phyloP scores from a whole-genome alignment of 768 basidiomycete genomes.

The Tulasnella sp. region DNA sequence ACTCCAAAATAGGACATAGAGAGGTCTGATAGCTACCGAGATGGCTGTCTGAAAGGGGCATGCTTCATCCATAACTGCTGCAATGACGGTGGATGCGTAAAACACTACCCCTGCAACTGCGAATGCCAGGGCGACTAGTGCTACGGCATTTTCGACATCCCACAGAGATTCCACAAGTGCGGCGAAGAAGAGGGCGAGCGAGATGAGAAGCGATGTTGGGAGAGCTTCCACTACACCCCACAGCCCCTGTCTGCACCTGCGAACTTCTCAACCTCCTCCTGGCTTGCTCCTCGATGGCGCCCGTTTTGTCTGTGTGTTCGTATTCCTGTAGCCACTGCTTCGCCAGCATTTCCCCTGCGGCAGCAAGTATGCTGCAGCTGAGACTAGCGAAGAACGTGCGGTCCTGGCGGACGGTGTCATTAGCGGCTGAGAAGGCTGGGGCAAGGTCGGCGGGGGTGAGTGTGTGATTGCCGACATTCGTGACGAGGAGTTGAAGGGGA shows the following conservation, averaged over 20 bases:
- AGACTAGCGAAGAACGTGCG: not conserved
- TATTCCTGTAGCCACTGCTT: not conserved
- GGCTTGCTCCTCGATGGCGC: not conserved
- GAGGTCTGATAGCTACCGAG: not conserved
- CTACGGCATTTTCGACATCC: not conserved
- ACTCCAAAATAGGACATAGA: not conserved
- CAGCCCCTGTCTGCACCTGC: not conserved
- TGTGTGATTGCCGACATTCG: not conserved
- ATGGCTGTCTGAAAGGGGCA: not conserved
- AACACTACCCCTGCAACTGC: not conserved
- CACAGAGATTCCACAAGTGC: not conserved
- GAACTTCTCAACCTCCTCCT: not conserved
- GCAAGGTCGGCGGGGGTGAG: not conserved
- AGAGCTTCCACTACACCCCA: not conserved
- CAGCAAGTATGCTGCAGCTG: not conserved
- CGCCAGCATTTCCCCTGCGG: not conserved
- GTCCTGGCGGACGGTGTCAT: not conserved
- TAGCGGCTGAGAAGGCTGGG: not conserved
- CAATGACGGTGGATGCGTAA: not conserved
- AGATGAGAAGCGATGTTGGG: not conserved
- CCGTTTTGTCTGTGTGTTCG: not conserved
- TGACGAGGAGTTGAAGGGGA: not conserved
- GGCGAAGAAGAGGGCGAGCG: not conserved
- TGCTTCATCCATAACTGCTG: not conserved
- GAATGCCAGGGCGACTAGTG: not conserved